Percentiles rank a stretch among this genome's conserved stretches.
phyloP scores from a whole-genome alignment of 106 monocot species.

The Apostasia ramifera region DNA sequence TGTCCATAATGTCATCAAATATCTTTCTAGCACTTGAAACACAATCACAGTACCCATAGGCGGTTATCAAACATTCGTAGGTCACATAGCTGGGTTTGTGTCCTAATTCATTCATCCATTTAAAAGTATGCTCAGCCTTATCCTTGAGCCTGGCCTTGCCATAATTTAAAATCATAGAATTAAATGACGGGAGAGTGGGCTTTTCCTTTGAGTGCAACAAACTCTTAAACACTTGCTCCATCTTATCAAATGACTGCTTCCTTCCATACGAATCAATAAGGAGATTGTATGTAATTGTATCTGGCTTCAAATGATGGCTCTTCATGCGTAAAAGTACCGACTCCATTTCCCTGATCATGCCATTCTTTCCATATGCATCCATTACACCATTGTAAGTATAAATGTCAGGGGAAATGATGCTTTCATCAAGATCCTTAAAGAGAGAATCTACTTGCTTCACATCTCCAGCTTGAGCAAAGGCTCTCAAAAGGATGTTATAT shows the following conservation, averaged over 20 bases:
- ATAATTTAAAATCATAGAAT: conserved; percentile 92
- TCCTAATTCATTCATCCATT: conserved; percentile 60
- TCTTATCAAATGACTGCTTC: conserved; percentile 80
- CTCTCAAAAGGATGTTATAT: conserved; percentile 92
- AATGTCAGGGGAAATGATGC: conserved; percentile 53
- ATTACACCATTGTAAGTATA: conserved; percentile 94
- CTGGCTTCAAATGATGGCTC: conserved; percentile 57
- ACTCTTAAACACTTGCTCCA: conserved; percentile 96
- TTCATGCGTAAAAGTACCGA: conserved; percentile 70
- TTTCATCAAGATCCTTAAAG: conserved; percentile 72
- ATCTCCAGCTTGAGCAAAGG: conserved; percentile 77
- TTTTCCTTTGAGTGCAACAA: conserved; percentile 72
- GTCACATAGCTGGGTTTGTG: conserved; percentile 74
- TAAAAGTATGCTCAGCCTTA: conserved; percentile 59
- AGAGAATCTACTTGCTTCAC: conserved; percentile 57
- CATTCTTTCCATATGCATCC: conserved; percentile 92
- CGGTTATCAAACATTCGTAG: conserved; percentile 69
- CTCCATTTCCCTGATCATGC: conserved; percentile 92
- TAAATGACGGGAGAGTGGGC: conserved; percentile 77
- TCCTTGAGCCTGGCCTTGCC: conserved; percentile 76
- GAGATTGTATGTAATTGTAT: conserved; percentile 81
- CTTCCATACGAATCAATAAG: conserved; percentile 90
- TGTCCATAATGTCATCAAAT: conserved; percentile 65
- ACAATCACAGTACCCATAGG: conserved; percentile 86
- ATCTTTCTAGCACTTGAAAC: conserved; percentile 62